Base-by-base conservation (phyloP, 495 filamentous ascomycete genomes). In the Lasiosphaeris hirsuta region DNA sequence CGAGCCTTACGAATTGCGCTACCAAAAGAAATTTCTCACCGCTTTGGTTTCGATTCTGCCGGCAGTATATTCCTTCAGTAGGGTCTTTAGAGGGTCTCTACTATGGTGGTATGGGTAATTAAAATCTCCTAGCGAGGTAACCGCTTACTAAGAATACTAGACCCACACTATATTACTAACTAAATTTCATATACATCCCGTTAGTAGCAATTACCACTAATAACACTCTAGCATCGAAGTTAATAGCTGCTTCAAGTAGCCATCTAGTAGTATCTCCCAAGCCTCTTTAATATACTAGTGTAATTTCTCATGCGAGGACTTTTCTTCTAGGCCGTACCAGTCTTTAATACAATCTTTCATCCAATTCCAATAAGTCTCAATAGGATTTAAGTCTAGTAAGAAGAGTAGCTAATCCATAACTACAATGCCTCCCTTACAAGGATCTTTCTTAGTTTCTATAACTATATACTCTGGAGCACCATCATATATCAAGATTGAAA, bases 321-420 rank as follows among this genome's bases (percentile, higher is more conserved):
- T 62, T 18, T 62, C 56, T 50, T 54, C 51, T 38, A 61, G 34
- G 34, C 54, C 52, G 11, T 53, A 59, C 18, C 34, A 18, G 23
- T 61, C 54, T 15, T 63, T 44, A 30, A 67, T 62, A 33, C 51
- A 62, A 44, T 67, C 61, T 49, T 70, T 72, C 51, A 72, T 68
- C 58, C 46, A 56, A 53, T 72, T 63, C 65, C 60, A 72, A 17
- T 51, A 53, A 34, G 10, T 60, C 53, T 72, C 58, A 33, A 70
- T 72, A n/a, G 63, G 63, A 33, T 66, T 68, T 9, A 70, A 30
- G 37, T 72, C 62, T n/a, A n/a, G n/a, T n/a, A n/a, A n/a, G n/a
- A n/a, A n/a, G n/a, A n/a, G n/a, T n/a, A n/a, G n/a, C n/a, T n/a
- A n/a, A n/a, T n/a, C n/a, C n/a, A n/a, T n/a, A n/a, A n/a, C n/a